Percentiles rank a stretch among this genome's conserved stretches.
Conservation (phyloP, 2,329 filamentous ascomycete species). For the Microdochium bolleyi region DNA sequence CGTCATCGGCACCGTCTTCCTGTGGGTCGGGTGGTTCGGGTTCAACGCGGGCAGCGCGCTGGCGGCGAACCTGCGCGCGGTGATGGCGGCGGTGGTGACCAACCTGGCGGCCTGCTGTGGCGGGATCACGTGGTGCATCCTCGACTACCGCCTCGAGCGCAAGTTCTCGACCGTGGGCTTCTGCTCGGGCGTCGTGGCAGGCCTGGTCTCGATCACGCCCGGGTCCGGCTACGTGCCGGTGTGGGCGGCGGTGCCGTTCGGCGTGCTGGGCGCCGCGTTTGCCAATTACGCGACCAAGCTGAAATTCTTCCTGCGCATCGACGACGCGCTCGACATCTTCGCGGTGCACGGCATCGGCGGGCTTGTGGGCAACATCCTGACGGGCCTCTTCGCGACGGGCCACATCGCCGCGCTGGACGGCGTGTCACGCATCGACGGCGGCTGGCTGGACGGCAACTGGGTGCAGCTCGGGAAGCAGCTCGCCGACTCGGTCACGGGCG, state of each 20-base stretch:
- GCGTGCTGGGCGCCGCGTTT: constrained; percentile 64
- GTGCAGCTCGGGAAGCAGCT: constrained; percentile 77
- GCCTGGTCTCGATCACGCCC: constrained; percentile 81
- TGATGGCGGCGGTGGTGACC: constrained; percentile 82
- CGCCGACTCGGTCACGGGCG: constrained; percentile 70
- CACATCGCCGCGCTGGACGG: constrained; percentile 80
- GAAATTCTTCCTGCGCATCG: constrained; percentile 73
- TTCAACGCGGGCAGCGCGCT: constrained; percentile 87
- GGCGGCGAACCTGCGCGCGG: constrained; percentile 71
- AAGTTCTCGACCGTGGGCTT: constrained; percentile 94
- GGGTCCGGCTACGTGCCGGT: constrained; percentile 77
- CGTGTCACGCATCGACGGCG: constrained; percentile 56
- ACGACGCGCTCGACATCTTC: constrained; percentile 85
- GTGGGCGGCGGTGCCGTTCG: constrained; percentile 77
- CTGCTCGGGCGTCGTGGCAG: constrained; percentile 83
- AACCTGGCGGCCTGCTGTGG: constrained; percentile 79
- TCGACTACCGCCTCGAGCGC: constrained; percentile 81
- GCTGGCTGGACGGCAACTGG: constrained; percentile 81
- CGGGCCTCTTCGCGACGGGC: constrained; percentile 75
- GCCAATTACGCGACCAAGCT: constrained; percentile 90
- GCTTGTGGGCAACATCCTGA: constrained; percentile 70
- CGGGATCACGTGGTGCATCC: constrained; percentile 80
- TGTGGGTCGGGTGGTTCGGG: constrained; percentile 94
- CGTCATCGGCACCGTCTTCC: constrained; percentile 84
- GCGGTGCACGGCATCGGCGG: constrained; percentile 75